These are phyloP conservation scores for Fraxinus albicans DNA, from an alignment of 305 asterid species.

Conservation along the genomic window DNA sequence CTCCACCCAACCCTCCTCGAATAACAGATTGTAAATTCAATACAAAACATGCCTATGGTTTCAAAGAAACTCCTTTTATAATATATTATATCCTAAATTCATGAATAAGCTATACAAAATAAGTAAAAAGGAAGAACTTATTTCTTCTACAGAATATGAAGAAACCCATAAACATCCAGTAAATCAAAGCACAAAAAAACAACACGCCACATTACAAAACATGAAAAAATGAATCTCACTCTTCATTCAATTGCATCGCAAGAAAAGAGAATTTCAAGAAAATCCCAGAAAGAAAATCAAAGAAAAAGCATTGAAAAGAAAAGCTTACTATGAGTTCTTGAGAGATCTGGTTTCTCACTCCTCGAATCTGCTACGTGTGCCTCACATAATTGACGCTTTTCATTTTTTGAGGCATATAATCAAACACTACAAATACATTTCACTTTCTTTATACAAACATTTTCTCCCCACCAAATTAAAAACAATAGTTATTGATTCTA, in stretches of 20 bases:
- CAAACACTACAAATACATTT: not conserved
- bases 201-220: not conserved
- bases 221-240: constrained; percentile 5
- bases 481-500: not conserved
- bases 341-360: constrained; percentile 33
- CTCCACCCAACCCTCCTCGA: not conserved
- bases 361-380: constrained; percentile 26
- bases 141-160: not conserved
- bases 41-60: not conserved
- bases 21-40: not conserved
- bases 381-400: not conserved
- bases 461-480: not conserved
- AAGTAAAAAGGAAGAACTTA: not conserved
- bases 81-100: not conserved
- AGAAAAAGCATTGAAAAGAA: not conserved
- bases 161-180: not conserved
- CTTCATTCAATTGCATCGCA: not conserved
- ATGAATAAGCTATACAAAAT: not conserved
- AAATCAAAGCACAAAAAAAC: not conserved
- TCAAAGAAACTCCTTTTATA: not conserved
- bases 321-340: constrained; percentile 24
- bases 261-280: not conserved
- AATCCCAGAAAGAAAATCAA: not conserved
- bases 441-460: not conserved
- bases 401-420: not conserved